A percentile compares a stretch with the other conserved stretches of the same genome.
These are phyloP conservation scores for Pyrenochaeta sp. DNA, from an alignment of 2,329 filamentous ascomycete genomes.

Conservation along the genomic window DNA sequence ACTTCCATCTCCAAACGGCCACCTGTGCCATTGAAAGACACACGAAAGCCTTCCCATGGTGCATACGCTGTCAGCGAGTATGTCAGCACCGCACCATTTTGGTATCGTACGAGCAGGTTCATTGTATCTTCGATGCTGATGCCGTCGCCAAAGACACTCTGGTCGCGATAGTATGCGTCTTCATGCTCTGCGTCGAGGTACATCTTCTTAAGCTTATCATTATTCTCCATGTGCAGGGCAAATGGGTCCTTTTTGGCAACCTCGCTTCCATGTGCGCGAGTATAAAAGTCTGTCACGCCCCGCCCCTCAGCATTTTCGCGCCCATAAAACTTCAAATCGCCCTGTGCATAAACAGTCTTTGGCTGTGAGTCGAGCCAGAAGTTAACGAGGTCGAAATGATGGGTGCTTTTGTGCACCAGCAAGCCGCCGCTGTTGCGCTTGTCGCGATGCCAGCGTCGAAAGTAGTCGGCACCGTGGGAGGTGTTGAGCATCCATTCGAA, in stretches of 20 bases:
- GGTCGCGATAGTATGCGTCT: slow-evolving; percentile 68
- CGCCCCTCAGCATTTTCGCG: slow-evolving; percentile 67
- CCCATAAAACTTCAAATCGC: slow-evolving; percentile 68
- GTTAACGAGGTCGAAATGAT: slow-evolving; percentile 71
- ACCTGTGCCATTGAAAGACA: slow-evolving; percentile 66
- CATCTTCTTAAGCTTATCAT: slow-evolving; percentile 64
- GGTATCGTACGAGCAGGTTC: slow-evolving; percentile 67
- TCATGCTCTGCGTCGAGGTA: slow-evolving; percentile 71
- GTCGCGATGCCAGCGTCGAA: slow-evolving; percentile 70
- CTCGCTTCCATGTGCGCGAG: slow-evolving; percentile 60
- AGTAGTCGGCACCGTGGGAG: slow-evolving; percentile 69
- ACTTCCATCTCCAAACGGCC: slow-evolving; percentile 69
- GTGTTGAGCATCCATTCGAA: slow-evolving; percentile 73
- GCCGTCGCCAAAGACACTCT: slow-evolving; percentile 69
- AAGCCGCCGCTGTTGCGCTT: slow-evolving; percentile 68
- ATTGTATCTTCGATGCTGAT: slow-evolving; percentile 73
- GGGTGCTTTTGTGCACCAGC: slow-evolving; percentile 69
- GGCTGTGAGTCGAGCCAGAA: slow-evolving; percentile 68
- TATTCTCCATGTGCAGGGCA: slow-evolving; percentile 63
- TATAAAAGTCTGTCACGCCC: slow-evolving; percentile 62
- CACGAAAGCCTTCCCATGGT: slow-evolving; percentile 69
- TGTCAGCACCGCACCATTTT: slow-evolving; percentile 65
- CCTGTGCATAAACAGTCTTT: slow-evolving; percentile 65
- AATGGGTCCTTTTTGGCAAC: slow-evolving; percentile 65
- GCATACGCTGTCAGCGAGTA: slow-evolving; percentile 69